Conservation (phyloP, 2,329 filamentous ascomycete species). For the Raffaelea ambrosiae region DNA sequence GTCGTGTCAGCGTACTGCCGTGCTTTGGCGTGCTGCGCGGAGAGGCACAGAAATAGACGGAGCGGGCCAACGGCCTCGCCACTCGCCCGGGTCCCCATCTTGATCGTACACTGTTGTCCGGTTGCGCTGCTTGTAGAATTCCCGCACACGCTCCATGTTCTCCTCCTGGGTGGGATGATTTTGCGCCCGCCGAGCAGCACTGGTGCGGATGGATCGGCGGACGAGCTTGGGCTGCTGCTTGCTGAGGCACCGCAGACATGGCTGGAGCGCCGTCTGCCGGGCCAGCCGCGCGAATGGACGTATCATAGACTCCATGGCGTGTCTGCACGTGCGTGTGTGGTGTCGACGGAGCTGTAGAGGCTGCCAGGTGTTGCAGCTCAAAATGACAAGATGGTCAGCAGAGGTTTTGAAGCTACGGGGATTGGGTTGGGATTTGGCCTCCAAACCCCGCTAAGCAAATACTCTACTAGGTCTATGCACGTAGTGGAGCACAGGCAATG, state of each 20-base stretch:
- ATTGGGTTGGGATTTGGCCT: too few relatives aligned
- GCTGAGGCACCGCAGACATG: conserved; percentile 6
- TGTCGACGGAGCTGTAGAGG: neutral
- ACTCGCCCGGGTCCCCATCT: neutral
- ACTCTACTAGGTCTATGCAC: too few relatives aligned
- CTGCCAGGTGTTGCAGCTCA: neutral
- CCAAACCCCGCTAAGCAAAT: too few relatives aligned
- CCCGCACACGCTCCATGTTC: conserved; percentile 54
- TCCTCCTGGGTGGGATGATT: neutral
- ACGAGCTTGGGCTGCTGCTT: neutral
- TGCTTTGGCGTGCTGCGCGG: neutral
- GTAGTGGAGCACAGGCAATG: too few relatives aligned
- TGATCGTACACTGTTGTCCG: conserved; percentile 50
- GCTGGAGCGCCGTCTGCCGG: neutral
- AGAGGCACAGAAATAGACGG: neutral
- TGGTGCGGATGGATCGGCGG: neutral
- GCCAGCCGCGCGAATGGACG: conserved; percentile 2
- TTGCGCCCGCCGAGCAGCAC: neutral
- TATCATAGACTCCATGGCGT: conserved; percentile 6
- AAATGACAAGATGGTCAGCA: neutral
- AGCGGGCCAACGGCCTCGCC: too few relatives aligned
- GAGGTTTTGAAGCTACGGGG: neutral
- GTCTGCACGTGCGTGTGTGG: neutral
- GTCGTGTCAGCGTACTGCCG: neutral
- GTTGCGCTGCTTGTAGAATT: conserved; percentile 60